Percentiles rank a stretch among this genome's conserved stretches.
Conservation (phyloP, 768 basidiomycete species). For the Daedaleopsis sinensis region DNA sequence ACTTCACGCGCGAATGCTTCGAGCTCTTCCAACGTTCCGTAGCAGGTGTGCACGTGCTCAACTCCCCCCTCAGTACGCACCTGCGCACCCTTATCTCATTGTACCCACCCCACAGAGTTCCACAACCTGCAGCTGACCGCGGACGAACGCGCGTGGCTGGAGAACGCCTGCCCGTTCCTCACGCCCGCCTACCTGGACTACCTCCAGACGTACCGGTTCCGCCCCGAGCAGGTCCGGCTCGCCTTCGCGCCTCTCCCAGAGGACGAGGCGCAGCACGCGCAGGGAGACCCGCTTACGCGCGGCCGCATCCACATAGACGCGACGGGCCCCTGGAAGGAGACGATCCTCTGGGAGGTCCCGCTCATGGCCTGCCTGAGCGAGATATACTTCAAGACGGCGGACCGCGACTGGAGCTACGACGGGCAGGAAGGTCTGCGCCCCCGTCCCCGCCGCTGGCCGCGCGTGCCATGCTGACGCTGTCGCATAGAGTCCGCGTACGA, state of each 20-base stretch:
- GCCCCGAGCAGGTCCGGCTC: conserved; percentile 72
- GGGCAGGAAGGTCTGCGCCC: conserved; percentile 66
- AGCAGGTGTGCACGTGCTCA: too few relatives aligned
- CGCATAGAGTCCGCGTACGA: conserved; percentile 65
- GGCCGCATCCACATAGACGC: conserved; percentile 67
- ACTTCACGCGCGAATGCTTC: conserved; percentile 69
- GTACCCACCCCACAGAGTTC: conserved; percentile 57
- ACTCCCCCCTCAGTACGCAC: conserved; percentile 25
- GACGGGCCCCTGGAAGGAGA: conserved; percentile 74
- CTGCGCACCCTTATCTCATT: neutral
- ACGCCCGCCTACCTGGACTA: conserved; percentile 73
- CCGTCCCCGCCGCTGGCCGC: too few relatives aligned
- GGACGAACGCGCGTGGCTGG: conserved; percentile 71
- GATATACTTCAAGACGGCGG: conserved; percentile 76
- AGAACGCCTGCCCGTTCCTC: conserved; percentile 73
- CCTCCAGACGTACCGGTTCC: conserved; percentile 68
- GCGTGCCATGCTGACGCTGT: too few relatives aligned
- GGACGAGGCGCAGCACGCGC: conserved; percentile 33
- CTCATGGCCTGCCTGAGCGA: conserved; percentile 93
- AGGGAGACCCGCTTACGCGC: conserved; percentile 1
- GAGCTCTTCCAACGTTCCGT: conserved; percentile 59
- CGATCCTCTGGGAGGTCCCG: conserved; percentile 96
- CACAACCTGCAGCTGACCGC: conserved; percentile 57
- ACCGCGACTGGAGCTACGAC: conserved; percentile 85
- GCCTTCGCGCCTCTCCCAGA: conserved; percentile 61